Conservation (phyloP, 805 yeast species). For the Citeromyces nyonsensis region DNA sequence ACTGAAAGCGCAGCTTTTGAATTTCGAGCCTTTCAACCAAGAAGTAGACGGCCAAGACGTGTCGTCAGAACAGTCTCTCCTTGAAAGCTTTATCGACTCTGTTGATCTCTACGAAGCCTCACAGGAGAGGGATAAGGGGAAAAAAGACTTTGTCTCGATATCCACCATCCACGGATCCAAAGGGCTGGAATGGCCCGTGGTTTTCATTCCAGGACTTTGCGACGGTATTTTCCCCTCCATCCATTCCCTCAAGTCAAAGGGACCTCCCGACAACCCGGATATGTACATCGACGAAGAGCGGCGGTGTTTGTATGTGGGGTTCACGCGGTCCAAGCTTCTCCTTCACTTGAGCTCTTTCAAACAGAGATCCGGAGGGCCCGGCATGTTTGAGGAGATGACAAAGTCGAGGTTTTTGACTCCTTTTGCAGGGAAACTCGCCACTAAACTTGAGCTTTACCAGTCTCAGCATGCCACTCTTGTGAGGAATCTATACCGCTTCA, state of each 20-base stretch:
- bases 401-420: not conserved
- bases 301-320: slow-evolving; percentile 76
- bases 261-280: slow-evolving; percentile 11
- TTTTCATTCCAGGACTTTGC: slow-evolving; percentile 60
- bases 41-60: slow-evolving; percentile 6
- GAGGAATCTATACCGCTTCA: no score
- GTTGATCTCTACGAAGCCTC: slow-evolving; percentile 14
- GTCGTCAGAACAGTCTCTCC: slow-evolving; percentile 4
- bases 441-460: not conserved
- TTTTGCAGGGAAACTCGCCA: not conserved
- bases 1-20: slow-evolving; percentile 9
- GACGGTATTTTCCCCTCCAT: slow-evolving; percentile 54
- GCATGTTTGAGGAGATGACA: not conserved
- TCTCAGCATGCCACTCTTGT: no score
- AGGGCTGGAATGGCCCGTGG: slow-evolving; percentile 93
- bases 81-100: slow-evolving; percentile 15
- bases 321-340: slow-evolving; percentile 56
- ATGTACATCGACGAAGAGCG: slow-evolving; percentile 57
- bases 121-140: slow-evolving; percentile 3
- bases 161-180: slow-evolving; percentile 89
- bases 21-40: slow-evolving; percentile 10
- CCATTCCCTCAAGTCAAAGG: slow-evolving; percentile 18
- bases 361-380: slow-evolving; percentile 1
- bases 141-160: slow-evolving; percentile 16
- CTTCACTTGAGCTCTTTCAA: slow-evolving; percentile 2